Base-by-base conservation (phyloP, 208 protist species). In the Trypanosoma cruzi region DNA sequence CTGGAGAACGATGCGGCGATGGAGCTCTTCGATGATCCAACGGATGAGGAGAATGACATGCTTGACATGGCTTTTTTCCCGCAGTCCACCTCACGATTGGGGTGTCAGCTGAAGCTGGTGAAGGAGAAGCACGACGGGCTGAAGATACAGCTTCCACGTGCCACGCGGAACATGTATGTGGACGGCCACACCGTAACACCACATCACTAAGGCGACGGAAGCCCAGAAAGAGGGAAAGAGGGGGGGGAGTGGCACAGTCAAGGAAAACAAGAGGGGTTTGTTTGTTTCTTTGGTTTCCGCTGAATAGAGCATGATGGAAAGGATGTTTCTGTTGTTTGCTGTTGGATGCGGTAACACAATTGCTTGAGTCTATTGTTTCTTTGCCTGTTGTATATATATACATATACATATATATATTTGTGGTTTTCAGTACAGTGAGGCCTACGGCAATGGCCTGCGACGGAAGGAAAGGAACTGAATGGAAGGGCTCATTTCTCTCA, bases 31-130 rank as follows among this genome's bases (percentile, higher is more conserved):
- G 76, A 81, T 18, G 90, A 97, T 64, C 84, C 98, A 5, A 84
- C 86, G 16, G 98, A 99, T 66, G 98, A 98, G 58, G 98, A 96
- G 77, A 88, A 97, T 53, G 93, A 97, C 69, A 96, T 97, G 90
- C 79, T 96, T 42, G 93, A 97, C 61, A 76, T 88, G 63, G 94
- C 94, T 34, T 97, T 97, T 55, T 95, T 86, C 62, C 86, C 89
- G 11, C 74, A 92, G 64, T 78, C 90, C 2, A 97, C 82, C 14
- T 96, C 89, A 6, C 86, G 94, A 0, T 79, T 97, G 20, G 94
- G 92, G 10, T 97, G 94, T 64, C 94, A 97, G 75, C 69, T 97
- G 46, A 75, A 69, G 18, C 58, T 97, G 28, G 69, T 79, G 53
- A 66, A 86, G 58, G 77, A 71, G n/a, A 88, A 88, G 59, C 89